A percentile compares a stretch with the other conserved stretches of the same genome.
Conservation (phyloP, 1,284 basidiomycete species). For the Cryptococcus sp. region DNA sequence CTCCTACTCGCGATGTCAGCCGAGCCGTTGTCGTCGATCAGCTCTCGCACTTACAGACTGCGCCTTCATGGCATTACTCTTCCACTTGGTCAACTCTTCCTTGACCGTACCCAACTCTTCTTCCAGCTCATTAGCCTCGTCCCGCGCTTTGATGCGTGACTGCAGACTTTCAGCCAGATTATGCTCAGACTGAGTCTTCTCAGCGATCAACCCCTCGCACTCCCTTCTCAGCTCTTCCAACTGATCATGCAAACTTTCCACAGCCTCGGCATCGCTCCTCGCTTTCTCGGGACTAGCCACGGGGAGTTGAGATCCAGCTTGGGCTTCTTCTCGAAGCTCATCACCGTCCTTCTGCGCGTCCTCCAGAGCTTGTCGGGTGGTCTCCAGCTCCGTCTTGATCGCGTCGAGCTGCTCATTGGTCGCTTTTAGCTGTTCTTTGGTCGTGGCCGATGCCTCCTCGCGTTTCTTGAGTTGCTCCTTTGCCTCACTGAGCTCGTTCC, state of each 20-base stretch:
- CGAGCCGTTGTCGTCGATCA: neutral
- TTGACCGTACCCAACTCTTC: conserved; percentile 4
- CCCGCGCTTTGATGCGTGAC: neutral
- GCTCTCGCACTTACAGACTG: conserved; percentile 3
- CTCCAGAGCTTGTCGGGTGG: neutral
- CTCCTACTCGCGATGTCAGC: neutral
- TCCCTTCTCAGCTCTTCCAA: neutral
- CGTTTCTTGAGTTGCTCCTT: neutral
- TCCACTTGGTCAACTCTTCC: conserved; percentile 7
- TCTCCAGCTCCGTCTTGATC: neutral
- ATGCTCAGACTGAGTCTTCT: conserved; percentile 3
- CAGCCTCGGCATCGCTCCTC: no score
- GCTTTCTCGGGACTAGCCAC: no score
- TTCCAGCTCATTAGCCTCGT: conserved; percentile 2
- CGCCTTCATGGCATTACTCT: conserved; percentile 5
- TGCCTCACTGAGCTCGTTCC: neutral
- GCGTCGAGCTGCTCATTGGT: neutral
- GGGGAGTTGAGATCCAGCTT: neutral
- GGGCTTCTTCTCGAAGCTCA: neutral
- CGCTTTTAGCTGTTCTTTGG: neutral
- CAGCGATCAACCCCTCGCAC: neutral
- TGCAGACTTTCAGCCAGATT: conserved; percentile 3
- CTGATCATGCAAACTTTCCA: neutral
- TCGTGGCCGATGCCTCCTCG: no score
- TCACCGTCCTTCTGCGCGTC: neutral